Evolutionary conservation across 768 basidiomycete genomes (phyloP).

Genomic region (Mycena galericulata): DNA sequence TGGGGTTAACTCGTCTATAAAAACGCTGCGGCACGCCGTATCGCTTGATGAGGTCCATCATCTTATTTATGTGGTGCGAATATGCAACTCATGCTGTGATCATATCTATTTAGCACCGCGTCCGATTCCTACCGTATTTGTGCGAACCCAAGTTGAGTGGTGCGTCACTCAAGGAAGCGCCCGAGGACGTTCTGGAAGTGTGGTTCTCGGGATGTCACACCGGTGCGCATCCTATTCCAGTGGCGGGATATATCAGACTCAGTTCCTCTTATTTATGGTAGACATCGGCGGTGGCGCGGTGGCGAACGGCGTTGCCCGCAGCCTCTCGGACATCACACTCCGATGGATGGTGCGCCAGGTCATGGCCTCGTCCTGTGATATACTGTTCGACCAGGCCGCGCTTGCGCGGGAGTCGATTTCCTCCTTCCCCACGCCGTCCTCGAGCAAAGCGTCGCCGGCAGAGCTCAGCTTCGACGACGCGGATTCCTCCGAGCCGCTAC

Average conservation of each 20-base stretch:
- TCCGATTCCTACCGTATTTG: slow-evolving; percentile 27
- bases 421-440: background rate
- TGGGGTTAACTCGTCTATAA: slow-evolving; percentile 69
- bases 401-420: slow-evolving; percentile 59
- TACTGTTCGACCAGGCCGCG: slow-evolving; percentile 65
- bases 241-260: no score
- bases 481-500: slow-evolving; percentile 62
- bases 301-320: slow-evolving; percentile 52
- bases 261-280: slow-evolving; percentile 38
- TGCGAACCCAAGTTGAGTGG: slow-evolving; percentile 20
- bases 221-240: slow-evolving; percentile 53
- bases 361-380: slow-evolving; percentile 65
- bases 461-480: slow-evolving; percentile 37
- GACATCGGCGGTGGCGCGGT: slow-evolving; percentile 80
- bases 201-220: slow-evolving; percentile 84
- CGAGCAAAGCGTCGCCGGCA: background rate
- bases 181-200: slow-evolving; percentile 76
- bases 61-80: background rate
- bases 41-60: slow-evolving; percentile 77
- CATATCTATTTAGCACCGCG: slow-evolving; percentile 22
- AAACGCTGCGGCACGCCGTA: slow-evolving; percentile 81
- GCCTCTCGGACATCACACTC: slow-evolving; percentile 71
- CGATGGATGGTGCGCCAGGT: slow-evolving; percentile 86
- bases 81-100: background rate
- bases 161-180: slow-evolving; percentile 25